Base-by-base conservation (phyloP, 257 asterid species). In the Pogostemon cablin region DNA sequence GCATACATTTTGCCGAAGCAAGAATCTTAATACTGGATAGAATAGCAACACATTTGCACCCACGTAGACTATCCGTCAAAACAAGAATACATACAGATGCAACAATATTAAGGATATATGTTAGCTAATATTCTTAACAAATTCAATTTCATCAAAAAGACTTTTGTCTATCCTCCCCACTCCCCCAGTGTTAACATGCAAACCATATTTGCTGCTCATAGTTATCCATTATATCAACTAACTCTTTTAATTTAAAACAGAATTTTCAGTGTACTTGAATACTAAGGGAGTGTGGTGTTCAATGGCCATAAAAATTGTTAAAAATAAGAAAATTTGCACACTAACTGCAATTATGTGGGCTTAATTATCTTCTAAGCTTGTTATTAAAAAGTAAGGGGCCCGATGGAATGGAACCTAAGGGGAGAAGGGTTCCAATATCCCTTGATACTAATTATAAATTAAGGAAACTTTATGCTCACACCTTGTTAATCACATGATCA, bases 211-310 rank as follows among this genome's bases (percentile, higher is more conserved):
- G 41, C 62, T 25, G 41, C 58, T 42, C 44, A 47, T 58, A 57
- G 57, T 44, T n/a, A 69, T 69, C 53, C 46, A 58, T 57, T 67
- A 66, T 50, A 12, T 5, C 40, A 49, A 55, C 35, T 6, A 20
- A 8, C 12, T 38, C 25, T 17, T 3, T 9, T 20, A 12, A 32
- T 40, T 48, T 60, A 15, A 35, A 6, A 53, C 55, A 6, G 8
- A 57, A 3, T 69, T 57, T 69, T n/a, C 57, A 11, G 4, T 25
- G 7, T 55, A 53, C 65, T 56, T 37, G 6, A 48, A 39, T 1
- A 25, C 32, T 1, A 1, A 25, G 32, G 32, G 32, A 25, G 32
- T 25, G 32, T 25, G 32, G 32, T 25, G 1, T 1, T 25, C 32
- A 25, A 25, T 25, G 32, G 32, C 32, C 32, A 1, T 25, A 25